Evolutionary conservation across 495 filamentous ascomycete genomes (phyloP), one percentile per base, ranked within the genome.

Genomic region (Oidiodendron maius): DNA sequence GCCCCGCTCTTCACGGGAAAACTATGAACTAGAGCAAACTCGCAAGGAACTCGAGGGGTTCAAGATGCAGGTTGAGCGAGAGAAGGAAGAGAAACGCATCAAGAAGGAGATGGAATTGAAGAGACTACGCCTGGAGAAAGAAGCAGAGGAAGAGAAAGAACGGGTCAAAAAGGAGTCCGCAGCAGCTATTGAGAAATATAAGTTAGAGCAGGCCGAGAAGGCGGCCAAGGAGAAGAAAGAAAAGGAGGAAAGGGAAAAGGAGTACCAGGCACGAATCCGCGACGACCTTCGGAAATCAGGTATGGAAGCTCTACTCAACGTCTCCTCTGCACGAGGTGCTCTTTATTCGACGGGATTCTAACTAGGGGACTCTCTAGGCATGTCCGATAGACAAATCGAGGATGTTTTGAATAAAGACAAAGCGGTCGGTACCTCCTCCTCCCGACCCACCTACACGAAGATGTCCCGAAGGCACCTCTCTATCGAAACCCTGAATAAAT

Each of bases 381-480:
- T 76, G 25, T 65, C 67, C 54, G 72, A 76, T 53, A 71, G 71
- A 53, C 67, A 70, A 30, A 80, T 80, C 48, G 64, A 64, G 36
- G 73, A 70, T 38, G 72, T 78, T 35, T 48, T 75, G 4, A 72
- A 72, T 50, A 73, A 73, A 28, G 63, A 77, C 54, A 74, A 72
- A 58, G 5, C 12, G 5, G 26, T 30, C 26, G 59, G 38, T 3
- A 22, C 55, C 16, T 51, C 55, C 30, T 47, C 56, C 17, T 50
- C 61, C 16, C 66, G 69, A 9, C 73, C 73, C 3, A 74, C 75
- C 0, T 81, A 76, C 57, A 80, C 76, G 6, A 70, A 74, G 50
- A 78, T 81, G 75, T 67, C 75, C 1, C 64, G 76, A 35, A 64
- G 64, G 39, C 70, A 81, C 60, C 63, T 81, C 18, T 78, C 77